phyloP scores from a whole-genome alignment of 2,329 filamentous ascomycete species.

The Chalara sp. region DNA sequence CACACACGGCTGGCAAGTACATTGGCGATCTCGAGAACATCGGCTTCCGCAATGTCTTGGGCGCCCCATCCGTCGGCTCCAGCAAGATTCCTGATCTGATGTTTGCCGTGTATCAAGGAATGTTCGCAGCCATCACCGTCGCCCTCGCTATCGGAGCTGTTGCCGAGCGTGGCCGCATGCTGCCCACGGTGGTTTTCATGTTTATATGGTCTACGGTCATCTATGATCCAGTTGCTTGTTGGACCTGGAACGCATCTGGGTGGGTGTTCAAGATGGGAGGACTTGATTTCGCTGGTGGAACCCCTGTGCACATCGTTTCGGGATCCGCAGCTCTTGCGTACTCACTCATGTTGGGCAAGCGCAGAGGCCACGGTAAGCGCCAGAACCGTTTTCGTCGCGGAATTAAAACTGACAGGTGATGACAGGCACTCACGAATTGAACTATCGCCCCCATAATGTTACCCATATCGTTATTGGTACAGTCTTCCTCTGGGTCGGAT shows the following conservation, averaged over 20 bases:
- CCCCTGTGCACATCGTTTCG: slow-evolving; percentile 82
- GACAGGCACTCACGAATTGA: slow-evolving; percentile 65
- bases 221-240: slow-evolving; percentile 90
- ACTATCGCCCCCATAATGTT: slow-evolving; percentile 89
- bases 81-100: slow-evolving; percentile 71
- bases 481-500: slow-evolving; percentile 91
- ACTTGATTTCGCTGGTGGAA: slow-evolving; percentile 84
- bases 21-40: slow-evolving; percentile 77
- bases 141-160: slow-evolving; percentile 79
- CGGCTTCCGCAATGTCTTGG: slow-evolving; percentile 71
- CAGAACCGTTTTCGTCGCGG: not conserved
- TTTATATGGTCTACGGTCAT: slow-evolving; percentile 86
- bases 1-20: slow-evolving; percentile 52
- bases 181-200: slow-evolving; percentile 86
- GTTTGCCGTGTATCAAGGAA: slow-evolving; percentile 81
- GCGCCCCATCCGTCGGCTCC: slow-evolving; percentile 67
- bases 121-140: slow-evolving; percentile 83
- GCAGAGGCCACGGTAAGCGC: slow-evolving; percentile 55
- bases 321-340: slow-evolving; percentile 81
- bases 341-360: slow-evolving; percentile 78
- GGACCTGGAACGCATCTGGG: slow-evolving; percentile 83
- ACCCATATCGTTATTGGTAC: slow-evolving; percentile 89
- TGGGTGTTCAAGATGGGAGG: slow-evolving; percentile 78
- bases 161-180: slow-evolving; percentile 80
- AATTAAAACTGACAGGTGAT: slow-evolving; percentile 2